These are phyloP conservation scores for Chloroidium sp. DNA, from an alignment of 163 green algal species.

Conservation along the genomic window DNA sequence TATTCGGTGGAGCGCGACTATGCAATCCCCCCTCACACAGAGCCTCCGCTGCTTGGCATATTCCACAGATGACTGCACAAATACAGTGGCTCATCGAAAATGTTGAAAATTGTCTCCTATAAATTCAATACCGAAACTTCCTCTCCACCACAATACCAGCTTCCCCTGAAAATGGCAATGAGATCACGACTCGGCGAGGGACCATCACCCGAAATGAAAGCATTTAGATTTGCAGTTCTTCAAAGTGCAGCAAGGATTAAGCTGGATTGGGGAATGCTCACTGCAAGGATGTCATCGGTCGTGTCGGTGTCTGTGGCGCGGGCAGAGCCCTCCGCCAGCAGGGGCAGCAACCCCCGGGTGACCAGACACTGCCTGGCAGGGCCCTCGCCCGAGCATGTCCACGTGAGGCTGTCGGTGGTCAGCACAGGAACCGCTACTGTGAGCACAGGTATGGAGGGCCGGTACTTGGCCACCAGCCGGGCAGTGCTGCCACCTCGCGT, in stretches of 20 bases:
- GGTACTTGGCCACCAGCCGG: conserved; percentile 91
- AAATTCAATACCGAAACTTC: too few species aligned
- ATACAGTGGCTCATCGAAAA: not conserved
- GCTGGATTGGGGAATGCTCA: not conserved
- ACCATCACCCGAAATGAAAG: too few species aligned
- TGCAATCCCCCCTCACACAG: conserved; percentile 72
- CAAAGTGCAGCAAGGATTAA: too few species aligned
- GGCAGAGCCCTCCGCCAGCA: conserved; percentile 86
- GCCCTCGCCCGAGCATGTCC: conserved; percentile 72
- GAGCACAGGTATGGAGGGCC: conserved; percentile 83
- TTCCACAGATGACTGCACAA: conserved; percentile 59
- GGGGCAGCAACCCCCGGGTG: conserved; percentile 76
- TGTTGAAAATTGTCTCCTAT: too few species aligned
- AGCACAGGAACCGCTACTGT: conserved; percentile 86
- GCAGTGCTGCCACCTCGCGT: conserved; percentile 85
- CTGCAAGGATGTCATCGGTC: conserved; percentile 85
- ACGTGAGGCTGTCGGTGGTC: conserved; percentile 85
- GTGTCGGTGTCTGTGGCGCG: conserved; percentile 87
- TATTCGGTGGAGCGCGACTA: conserved; percentile 93
- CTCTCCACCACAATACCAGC: too few species aligned
- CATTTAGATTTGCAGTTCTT: too few species aligned
- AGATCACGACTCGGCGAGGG: too few species aligned
- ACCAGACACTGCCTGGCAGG: conserved; percentile 72
- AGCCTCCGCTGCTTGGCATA: conserved; percentile 66
- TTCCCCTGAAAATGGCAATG: too few species aligned